Conservation (phyloP, 2,329 filamentous ascomycete species). For the Cordyceps tenuipes region DNA sequence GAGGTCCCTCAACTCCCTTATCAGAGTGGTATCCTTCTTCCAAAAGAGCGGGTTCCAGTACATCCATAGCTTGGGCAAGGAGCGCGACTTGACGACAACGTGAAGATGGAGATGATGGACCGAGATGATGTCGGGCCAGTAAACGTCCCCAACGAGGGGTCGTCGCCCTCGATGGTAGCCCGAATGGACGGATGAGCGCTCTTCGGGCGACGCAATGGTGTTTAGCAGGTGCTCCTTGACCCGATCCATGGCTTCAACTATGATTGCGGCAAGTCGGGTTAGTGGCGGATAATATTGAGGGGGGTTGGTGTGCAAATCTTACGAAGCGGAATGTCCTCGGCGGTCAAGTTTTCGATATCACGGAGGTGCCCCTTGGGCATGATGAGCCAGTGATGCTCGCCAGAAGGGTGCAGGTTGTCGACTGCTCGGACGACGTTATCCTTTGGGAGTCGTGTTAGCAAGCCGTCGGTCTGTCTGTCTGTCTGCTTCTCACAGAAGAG, state of each 20-base stretch:
- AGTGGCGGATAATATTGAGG: neutral
- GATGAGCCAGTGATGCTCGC: neutral
- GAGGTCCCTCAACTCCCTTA: constrained; percentile 16
- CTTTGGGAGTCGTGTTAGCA: neutral
- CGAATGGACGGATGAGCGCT: neutral
- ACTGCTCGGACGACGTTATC: neutral
- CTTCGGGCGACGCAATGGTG: too few species aligned
- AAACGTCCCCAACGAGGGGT: neutral
- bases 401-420: neutral
- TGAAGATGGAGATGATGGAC: constrained; percentile 13
- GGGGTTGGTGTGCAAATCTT: neutral
- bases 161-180: constrained; percentile 1
- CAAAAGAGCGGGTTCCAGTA: constrained; percentile 14
- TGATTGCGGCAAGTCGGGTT: neutral
- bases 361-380: neutral
- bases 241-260: neutral
- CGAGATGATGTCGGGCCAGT: constrained; percentile 10
- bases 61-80: neutral
- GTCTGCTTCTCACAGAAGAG: neutral
- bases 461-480: too few species aligned
- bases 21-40: constrained; percentile 9
- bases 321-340: neutral
- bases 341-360: neutral
- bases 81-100: constrained; percentile 8
- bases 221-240: neutral